These are phyloP conservation scores for Lactarius deliciosus DNA, from an alignment of 768 basidiomycete genomes.

Conservation along the genomic window DNA sequence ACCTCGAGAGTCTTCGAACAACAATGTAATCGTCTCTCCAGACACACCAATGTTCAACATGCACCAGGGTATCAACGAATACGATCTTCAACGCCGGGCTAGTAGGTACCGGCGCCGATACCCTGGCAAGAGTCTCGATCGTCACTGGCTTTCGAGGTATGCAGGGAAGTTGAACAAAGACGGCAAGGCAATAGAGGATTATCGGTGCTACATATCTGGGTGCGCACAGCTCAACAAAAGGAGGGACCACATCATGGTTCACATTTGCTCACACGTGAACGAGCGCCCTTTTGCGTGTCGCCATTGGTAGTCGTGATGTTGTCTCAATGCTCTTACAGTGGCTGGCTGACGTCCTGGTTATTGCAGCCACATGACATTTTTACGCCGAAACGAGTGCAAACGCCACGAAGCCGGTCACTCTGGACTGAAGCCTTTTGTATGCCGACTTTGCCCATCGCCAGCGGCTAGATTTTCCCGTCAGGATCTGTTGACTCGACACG, in stretches of 20 bases:
- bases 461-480: conserved; percentile 59
- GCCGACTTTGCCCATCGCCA: conserved; percentile 48
- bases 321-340: not conserved
- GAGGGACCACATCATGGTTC: conserved; percentile 71
- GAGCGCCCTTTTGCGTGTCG: conserved; percentile 63
- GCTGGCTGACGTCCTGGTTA: conserved; percentile 25
- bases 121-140: conserved; percentile 59
- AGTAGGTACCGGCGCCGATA: conserved; percentile 53
- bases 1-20: not conserved
- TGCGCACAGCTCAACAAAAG: conserved; percentile 70
- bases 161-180: conserved; percentile 61
- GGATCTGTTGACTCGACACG: conserved; percentile 66
- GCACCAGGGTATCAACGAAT: conserved; percentile 56
- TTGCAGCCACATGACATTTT: conserved; percentile 56
- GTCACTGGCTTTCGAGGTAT: conserved; percentile 63
- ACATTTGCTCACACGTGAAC: conserved; percentile 70
- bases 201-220: conserved; percentile 65
- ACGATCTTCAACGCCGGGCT: conserved; percentile 55
- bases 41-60: conserved; percentile 58
- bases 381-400: conserved; percentile 77
- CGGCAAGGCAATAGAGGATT: conserved; percentile 59
- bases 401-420: conserved; percentile 69
- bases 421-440: conserved; percentile 57
- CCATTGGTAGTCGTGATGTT: conserved; percentile 48
- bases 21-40: conserved; percentile 17